phyloP scores from a whole-genome alignment of 2,329 filamentous ascomycete genomes.

The Neocatenulostroma microsporum region DNA sequence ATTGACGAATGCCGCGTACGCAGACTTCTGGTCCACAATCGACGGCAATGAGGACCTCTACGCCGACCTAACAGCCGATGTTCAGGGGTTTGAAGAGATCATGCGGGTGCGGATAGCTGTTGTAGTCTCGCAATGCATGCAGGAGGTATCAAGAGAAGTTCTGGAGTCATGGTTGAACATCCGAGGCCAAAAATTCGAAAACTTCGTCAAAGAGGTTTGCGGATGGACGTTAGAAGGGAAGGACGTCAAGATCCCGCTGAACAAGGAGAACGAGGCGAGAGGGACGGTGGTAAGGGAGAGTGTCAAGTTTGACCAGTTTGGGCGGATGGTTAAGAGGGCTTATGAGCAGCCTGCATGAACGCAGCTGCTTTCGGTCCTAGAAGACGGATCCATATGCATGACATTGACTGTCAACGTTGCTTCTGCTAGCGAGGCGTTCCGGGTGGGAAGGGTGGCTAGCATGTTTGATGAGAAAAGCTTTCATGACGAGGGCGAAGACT shows the following conservation, averaged over 20 bases:
- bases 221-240: slow-evolving; percentile 71
- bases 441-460: background rate
- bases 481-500: too few species aligned
- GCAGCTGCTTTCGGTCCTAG: too few species aligned
- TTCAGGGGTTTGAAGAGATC: slow-evolving; percentile 88
- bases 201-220: slow-evolving; percentile 50
- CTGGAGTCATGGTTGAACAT: slow-evolving; percentile 46
- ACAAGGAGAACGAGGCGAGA: slow-evolving; percentile 96
- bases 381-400: too few species aligned
- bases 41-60: slow-evolving; percentile 94
- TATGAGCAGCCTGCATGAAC: slow-evolving; percentile 68
- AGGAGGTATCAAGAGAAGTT: slow-evolving; percentile 53
- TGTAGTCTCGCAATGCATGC: slow-evolving; percentile 78
- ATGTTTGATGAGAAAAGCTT: too few species aligned
- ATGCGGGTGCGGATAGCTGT: slow-evolving; percentile 84
- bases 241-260: slow-evolving; percentile 69
- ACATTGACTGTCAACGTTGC: too few species aligned
- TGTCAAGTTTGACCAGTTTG: slow-evolving; percentile 82
- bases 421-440: slow-evolving; percentile 8
- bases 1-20: slow-evolving; percentile 84
- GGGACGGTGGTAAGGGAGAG: slow-evolving; percentile 93
- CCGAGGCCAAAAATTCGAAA: slow-evolving; percentile 40
- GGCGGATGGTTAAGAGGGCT: slow-evolving; percentile 69
- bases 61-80: slow-evolving; percentile 89
- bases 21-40: slow-evolving; percentile 84